Conservation (phyloP, 352 stramenopile species). For the Globisporangium radiosum region DNA sequence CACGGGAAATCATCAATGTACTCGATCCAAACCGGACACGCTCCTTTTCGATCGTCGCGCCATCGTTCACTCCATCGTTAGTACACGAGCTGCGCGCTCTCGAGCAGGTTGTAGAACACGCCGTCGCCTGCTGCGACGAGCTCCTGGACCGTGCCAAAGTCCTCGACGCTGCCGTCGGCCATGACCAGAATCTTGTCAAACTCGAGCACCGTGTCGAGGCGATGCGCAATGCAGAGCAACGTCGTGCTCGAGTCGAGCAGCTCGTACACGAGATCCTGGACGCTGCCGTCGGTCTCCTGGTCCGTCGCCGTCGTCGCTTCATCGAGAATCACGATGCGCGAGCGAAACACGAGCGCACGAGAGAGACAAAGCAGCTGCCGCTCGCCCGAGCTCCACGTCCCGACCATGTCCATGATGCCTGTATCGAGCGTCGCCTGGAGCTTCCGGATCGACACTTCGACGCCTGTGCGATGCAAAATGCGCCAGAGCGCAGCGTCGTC, state of each 20-base stretch:
- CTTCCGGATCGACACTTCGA: conserved; percentile 29
- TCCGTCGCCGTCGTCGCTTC: conserved; percentile 90
- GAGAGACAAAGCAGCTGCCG: conserved; percentile 92
- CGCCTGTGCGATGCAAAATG: conserved; percentile 35
- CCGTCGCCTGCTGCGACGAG: conserved; percentile 28
- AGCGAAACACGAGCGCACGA: conserved; percentile 83
- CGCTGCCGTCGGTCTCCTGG: conserved; percentile 56
- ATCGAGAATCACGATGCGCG: conserved; percentile 91
- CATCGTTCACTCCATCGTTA: not conserved
- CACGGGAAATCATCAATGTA: too few relatives aligned
- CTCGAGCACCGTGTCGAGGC: conserved; percentile 91
- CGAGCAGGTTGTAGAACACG: conserved; percentile 40
- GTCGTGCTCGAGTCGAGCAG: conserved; percentile 86
- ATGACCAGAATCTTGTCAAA: conserved; percentile 89
- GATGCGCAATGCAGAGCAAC: conserved; percentile 92
- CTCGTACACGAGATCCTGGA: conserved; percentile 62
- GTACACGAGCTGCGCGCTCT: conserved; percentile 35
- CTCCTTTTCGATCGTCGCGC: not conserved
- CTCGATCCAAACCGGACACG: too few relatives aligned
- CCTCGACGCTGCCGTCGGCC: conserved; percentile 52
- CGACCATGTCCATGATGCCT: conserved; percentile 60
- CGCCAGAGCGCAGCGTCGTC: conserved; percentile 48
- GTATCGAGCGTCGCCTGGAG: conserved; percentile 23
- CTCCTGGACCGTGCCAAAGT: conserved; percentile 36
- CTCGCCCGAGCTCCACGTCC: conserved; percentile 91